These are phyloP conservation scores for Citrus sinensis DNA, from an alignment of 345 rosid genomes.

Conservation along the genomic window DNA sequence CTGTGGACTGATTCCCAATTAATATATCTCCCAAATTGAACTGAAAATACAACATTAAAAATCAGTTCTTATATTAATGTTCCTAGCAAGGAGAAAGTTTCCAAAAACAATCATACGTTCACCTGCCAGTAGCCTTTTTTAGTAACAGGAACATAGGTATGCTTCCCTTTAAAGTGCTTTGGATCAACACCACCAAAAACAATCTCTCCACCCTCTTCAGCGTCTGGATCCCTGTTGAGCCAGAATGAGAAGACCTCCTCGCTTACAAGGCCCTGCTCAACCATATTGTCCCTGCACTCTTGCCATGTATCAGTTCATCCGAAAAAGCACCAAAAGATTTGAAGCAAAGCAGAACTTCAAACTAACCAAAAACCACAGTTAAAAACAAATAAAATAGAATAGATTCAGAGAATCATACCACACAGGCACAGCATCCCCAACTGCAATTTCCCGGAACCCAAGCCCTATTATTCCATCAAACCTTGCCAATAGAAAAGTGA, in stretches of 20 bases:
- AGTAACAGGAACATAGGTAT: conserved; percentile 67
- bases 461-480: conserved; percentile 85
- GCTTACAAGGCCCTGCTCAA: conserved; percentile 46
- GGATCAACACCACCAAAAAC: conserved; percentile 79
- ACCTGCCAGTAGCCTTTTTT: conserved; percentile 88
- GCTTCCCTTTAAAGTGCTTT: conserved; percentile 63
- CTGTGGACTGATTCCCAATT: conserved; percentile 55
- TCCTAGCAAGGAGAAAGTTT: neutral
- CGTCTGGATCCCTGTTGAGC: conserved; percentile 56
- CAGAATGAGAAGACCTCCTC: conserved; percentile 74
- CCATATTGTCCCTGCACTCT: conserved; percentile 64
- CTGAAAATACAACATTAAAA: conserved; percentile 29
- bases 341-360: neutral
- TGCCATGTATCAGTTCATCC: neutral
- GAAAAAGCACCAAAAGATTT: neutral
- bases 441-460: conserved; percentile 76
- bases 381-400: neutral
- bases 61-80: neutral
- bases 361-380: no score
- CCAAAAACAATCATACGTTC: neutral
- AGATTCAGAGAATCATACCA: conserved; percentile 39
- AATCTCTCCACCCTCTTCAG: conserved; percentile 63
- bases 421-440: conserved; percentile 55
- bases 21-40: conserved; percentile 69
- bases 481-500: conserved; percentile 49